Evolutionary conservation across 768 basidiomycete genomes (phyloP).

Genomic region (Pleurotus platypus): DNA sequence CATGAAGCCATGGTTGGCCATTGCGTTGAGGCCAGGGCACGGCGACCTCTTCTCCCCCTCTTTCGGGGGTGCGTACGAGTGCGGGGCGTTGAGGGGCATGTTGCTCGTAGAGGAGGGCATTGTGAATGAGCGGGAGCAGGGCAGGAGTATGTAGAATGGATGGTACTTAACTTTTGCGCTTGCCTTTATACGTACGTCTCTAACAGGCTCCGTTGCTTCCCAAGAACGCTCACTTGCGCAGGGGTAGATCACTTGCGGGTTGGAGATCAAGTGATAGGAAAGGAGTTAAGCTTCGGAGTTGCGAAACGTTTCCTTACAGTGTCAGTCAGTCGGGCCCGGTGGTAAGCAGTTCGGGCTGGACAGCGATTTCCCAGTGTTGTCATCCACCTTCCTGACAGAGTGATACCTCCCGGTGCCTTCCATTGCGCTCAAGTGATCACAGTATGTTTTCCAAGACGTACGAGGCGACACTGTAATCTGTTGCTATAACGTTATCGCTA

Average conservation of each 20-base stretch:
- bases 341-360: too few relatives aligned
- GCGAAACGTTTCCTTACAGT: too few relatives aligned
- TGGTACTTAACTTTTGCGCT: slow-evolving; percentile 3
- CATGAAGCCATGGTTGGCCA: slow-evolving; percentile 59
- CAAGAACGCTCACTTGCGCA: not conserved
- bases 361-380: not conserved
- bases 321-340: too few relatives aligned
- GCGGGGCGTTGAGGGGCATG: not conserved
- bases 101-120: not conserved
- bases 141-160: not conserved
- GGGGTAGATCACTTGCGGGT: not conserved
- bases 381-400: not conserved
- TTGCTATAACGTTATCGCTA: too few relatives aligned
- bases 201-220: slow-evolving; percentile 1
- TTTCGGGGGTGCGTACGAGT: slow-evolving; percentile 23
- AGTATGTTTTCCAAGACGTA: too few relatives aligned
- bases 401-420: not conserved
- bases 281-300: not conserved
- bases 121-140: not conserved
- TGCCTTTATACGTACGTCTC: not conserved
- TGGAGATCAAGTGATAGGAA: slow-evolving; percentile 6
- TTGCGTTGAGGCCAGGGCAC: slow-evolving; percentile 52
- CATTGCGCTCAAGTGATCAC: too few relatives aligned
- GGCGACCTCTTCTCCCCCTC: slow-evolving; percentile 36
- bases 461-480: too few relatives aligned